Evolutionary conservation across 192 early-diverging fungal species (phyloP).

Genomic region (Dissophora ornata): DNA sequence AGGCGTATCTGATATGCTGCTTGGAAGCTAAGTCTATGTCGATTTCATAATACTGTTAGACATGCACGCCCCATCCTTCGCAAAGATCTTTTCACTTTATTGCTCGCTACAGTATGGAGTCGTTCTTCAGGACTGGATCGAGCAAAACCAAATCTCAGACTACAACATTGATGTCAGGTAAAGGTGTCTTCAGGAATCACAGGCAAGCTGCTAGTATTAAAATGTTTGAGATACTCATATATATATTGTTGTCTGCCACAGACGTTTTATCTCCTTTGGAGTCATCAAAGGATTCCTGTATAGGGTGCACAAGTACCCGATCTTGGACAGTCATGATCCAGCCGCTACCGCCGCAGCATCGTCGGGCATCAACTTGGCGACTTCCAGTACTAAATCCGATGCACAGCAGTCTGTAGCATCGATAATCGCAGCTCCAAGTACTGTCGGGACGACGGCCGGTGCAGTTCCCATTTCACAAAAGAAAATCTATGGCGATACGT

Average conservation of each 20-base stretch:
- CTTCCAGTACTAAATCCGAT: conserved; percentile 4
- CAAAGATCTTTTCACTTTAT: conserved; percentile 82
- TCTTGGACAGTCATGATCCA: conserved; percentile 52
- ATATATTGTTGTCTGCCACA: too few relatives aligned
- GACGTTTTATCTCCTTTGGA: conserved; percentile 93
- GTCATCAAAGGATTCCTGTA: conserved; percentile 85
- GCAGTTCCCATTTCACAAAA: neutral
- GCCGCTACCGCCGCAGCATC: neutral
- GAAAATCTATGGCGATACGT: conserved; percentile 23
- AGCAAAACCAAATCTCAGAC: conserved; percentile 74
- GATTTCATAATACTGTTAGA: too few relatives aligned
- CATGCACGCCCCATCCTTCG: conserved; percentile 67
- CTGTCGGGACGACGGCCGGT: neutral
- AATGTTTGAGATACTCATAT: neutral
- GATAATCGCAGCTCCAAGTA: neutral
- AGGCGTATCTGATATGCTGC: neutral
- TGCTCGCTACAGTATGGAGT: conserved; percentile 80
- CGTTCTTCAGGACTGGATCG: conserved; percentile 88
- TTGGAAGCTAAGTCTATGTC: too few relatives aligned
- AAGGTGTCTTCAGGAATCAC: neutral
- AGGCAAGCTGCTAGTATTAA: neutral
- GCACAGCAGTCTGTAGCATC: neutral
- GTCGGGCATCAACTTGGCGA: conserved; percentile 4
- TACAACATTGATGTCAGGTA: conserved; percentile 87
- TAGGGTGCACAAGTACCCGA: conserved; percentile 93